phyloP scores from a whole-genome alignment of 352 stramenopile species.

The Phytophthora pluvialis region DNA sequence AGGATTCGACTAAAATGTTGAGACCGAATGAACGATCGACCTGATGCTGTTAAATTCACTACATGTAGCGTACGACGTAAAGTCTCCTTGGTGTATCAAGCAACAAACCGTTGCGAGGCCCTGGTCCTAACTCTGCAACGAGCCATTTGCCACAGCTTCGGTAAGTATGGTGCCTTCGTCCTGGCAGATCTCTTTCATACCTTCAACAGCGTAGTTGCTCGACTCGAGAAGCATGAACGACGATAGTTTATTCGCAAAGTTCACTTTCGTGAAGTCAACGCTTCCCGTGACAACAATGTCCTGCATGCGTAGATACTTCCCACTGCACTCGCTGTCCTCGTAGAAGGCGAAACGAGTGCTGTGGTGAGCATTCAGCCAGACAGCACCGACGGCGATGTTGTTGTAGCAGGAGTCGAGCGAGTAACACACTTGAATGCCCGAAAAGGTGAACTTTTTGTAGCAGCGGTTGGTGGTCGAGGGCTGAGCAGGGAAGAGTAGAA shows the following conservation, averaged over 20 bases:
- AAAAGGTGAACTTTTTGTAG: conserved; percentile 26
- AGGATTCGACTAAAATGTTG: too few relatives aligned
- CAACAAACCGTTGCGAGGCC: too few relatives aligned
- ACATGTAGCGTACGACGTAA: too few relatives aligned
- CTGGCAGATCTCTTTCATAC: conserved; percentile 16
- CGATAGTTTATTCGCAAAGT: conserved; percentile 21
- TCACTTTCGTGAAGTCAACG: conserved; percentile 14
- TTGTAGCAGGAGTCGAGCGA: conserved; percentile 26
- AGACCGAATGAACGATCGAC: too few relatives aligned
- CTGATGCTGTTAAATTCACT: too few relatives aligned
- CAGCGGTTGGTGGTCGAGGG: neutral
- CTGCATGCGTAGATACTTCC: neutral
- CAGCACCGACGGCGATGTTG: conserved; percentile 16
- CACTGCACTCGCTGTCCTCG: conserved; percentile 13
- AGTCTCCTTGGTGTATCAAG: too few relatives aligned
- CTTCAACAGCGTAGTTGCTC: conserved; percentile 7
- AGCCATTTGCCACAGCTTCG: neutral
- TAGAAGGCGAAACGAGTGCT: conserved; percentile 16
- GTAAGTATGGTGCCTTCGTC: conserved; percentile 4
- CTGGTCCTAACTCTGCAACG: neutral
- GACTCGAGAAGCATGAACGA: conserved; percentile 21
- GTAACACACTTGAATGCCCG: conserved; percentile 21
- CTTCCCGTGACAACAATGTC: conserved; percentile 4
- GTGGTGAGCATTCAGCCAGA: conserved; percentile 4
- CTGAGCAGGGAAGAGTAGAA: conserved; percentile 20